Evolutionary conservation across 192 early-diverging fungal genomes (phyloP).

Genomic region (Spizellomyces sp.): DNA sequence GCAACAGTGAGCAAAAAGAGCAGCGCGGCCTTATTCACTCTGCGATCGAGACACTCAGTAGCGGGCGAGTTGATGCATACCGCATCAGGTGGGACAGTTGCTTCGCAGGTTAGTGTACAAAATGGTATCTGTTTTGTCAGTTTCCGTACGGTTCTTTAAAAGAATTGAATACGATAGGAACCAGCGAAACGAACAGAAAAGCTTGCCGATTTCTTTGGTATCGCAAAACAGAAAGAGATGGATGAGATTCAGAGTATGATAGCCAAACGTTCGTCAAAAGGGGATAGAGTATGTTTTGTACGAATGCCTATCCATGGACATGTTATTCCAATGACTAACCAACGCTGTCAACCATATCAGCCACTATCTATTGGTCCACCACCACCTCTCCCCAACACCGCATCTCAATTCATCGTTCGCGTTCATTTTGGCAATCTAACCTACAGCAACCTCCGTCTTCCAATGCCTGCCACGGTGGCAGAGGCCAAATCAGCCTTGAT

Average conservation of each 20-base stretch:
- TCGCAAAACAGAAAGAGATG: slow-evolving; percentile 29
- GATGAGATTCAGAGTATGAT: slow-evolving; percentile 35
- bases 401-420: slow-evolving; percentile 32
- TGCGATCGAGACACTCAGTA: slow-evolving; percentile 4
- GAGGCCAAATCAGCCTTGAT: slow-evolving; percentile 30
- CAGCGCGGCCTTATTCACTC: too few species aligned
- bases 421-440: slow-evolving; percentile 54
- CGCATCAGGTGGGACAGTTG: not conserved
- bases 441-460: slow-evolving; percentile 41
- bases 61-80: not conserved
- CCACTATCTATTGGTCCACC: too few species aligned
- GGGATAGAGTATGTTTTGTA: not conserved
- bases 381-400: not conserved
- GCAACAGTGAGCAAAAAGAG: too few species aligned
- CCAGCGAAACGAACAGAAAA: slow-evolving; percentile 32
- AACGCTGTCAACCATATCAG: too few species aligned
- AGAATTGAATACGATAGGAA: not conserved
- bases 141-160: not conserved
- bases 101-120: not conserved
- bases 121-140: not conserved
- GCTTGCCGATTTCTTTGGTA: slow-evolving; percentile 44
- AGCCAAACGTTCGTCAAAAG: not conserved
- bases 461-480: slow-evolving; percentile 27
- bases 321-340: too few species aligned
- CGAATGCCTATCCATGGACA: too few species aligned